Evolutionary conservation across 352 stramenopile genomes (phyloP).

Genomic region (Discostella stelligera): DNA sequence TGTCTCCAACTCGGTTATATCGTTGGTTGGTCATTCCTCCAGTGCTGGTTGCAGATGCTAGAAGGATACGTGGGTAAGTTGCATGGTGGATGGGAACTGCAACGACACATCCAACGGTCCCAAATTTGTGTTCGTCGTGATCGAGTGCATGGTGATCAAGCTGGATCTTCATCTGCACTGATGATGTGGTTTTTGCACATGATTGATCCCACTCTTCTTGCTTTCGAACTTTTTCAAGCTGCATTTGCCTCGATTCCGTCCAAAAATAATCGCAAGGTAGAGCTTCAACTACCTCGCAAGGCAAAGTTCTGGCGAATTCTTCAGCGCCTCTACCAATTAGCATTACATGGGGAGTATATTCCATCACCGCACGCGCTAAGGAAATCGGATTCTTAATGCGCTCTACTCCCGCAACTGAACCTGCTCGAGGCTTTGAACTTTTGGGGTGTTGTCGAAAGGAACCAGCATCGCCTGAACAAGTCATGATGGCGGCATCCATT

Average conservation of each 20-base stretch:
- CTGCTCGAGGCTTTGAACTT: constrained; percentile 24
- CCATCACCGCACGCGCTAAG: constrained; percentile 35
- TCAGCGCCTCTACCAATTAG: constrained; percentile 37
- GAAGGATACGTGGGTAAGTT: neutral
- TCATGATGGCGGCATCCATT: constrained; percentile 43
- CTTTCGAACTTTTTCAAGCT: constrained; percentile 24
- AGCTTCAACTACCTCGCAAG: constrained; percentile 15
- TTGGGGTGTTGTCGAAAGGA: constrained; percentile 7
- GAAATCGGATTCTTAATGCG: constrained; percentile 38
- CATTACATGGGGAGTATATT: constrained; percentile 36
- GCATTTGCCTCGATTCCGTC: constrained; percentile 27
- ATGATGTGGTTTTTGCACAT: neutral
- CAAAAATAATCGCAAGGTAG: constrained; percentile 40
- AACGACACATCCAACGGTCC: constrained; percentile 37
- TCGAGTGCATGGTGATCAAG: constrained; percentile 32
- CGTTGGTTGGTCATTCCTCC: constrained; percentile 45
- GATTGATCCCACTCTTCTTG: constrained; percentile 8
- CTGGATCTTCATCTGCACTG: constrained; percentile 19
- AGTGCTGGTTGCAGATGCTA: constrained; percentile 40
- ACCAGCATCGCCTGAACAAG: constrained; percentile 12
- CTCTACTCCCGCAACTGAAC: constrained; percentile 23
- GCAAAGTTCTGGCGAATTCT: constrained; percentile 29
- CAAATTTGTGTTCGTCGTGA: constrained; percentile 29
- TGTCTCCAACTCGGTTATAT: constrained; percentile 32
- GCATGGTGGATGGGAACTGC: neutral